phyloP scores from a whole-genome alignment of 441 rosid genomes.

The Raphanus hybrid region DNA sequence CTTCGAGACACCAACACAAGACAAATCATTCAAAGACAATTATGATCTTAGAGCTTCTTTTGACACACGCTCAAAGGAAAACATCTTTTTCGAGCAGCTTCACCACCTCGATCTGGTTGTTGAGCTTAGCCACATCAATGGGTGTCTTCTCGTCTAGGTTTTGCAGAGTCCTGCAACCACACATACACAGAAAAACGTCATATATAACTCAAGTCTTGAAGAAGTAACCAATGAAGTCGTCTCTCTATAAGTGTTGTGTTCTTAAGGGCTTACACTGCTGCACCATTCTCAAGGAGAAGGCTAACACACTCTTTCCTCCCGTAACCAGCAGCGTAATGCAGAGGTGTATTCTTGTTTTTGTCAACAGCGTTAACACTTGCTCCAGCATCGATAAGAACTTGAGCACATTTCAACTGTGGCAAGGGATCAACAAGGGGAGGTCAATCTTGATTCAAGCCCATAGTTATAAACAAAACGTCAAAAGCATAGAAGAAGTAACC shows the following conservation, averaged over 20 bases:
- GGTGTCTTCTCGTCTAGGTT: conserved; percentile 96
- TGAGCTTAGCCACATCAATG: conserved; percentile 91
- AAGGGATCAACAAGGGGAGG: conserved; percentile 14
- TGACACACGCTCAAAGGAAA: conserved; percentile 57
- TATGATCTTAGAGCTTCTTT: background rate
- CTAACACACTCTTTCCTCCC: conserved; percentile 93
- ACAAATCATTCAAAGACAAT: background rate
- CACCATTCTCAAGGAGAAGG: conserved; percentile 85
- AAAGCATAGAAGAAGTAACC: conserved; percentile 14
- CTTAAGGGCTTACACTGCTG: conserved; percentile 80
- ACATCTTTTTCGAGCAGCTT: conserved; percentile 94
- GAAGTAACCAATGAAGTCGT: background rate
- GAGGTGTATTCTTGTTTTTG: conserved; percentile 92
- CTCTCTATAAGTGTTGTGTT: background rate
- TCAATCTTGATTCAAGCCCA: conserved; percentile 9
- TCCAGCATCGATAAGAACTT: conserved; percentile 86
- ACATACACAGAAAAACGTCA: background rate
- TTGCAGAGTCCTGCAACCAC: conserved; percentile 73
- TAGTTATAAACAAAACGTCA: background rate
- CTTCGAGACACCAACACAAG: background rate
- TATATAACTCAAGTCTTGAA: background rate
- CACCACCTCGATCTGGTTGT: conserved; percentile 85
- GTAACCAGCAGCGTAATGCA: conserved; percentile 96
- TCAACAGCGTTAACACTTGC: conserved; percentile 89
- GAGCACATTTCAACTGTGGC: conserved; percentile 82